phyloP scores from a whole-genome alignment of 148 eudicot species.

The Fagopyrum esculentum region DNA sequence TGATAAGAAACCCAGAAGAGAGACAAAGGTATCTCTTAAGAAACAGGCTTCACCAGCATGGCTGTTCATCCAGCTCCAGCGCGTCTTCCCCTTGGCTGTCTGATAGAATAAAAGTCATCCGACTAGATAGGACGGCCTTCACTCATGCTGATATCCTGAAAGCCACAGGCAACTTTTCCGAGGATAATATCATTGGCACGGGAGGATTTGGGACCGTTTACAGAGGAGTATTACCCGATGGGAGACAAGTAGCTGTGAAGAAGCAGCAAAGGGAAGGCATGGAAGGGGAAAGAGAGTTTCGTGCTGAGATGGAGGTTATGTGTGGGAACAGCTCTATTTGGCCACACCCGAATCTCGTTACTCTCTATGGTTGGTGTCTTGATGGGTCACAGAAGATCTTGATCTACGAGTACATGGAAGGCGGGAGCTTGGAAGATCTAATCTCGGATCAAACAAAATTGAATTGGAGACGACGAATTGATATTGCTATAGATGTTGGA shows the following conservation, averaged over 20 bases:
- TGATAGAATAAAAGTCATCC: constrained; percentile 53
- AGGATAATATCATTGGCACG: constrained; percentile 60
- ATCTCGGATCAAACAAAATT: constrained; percentile 45
- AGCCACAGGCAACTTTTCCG: constrained; percentile 70
- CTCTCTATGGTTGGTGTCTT: constrained; percentile 93
- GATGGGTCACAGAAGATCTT: constrained; percentile 66
- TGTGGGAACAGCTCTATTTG: constrained; percentile 62
- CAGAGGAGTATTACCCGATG: constrained; percentile 72
- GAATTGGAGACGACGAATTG: constrained; percentile 48
- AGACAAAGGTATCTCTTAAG: constrained; percentile 25
- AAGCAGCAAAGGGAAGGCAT: constrained; percentile 67
- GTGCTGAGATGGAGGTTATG: constrained; percentile 86
- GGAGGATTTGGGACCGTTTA: constrained; percentile 92
- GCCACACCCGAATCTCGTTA: constrained; percentile 95
- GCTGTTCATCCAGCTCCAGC: constrained; percentile 39
- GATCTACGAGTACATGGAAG: constrained; percentile 93
- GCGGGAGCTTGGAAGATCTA: constrained; percentile 75
- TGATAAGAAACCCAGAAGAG: constrained; percentile 24
- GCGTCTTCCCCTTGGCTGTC: constrained; percentile 16
- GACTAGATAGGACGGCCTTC: constrained; percentile 64
- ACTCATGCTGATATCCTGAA: constrained; percentile 70
- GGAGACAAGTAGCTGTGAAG: constrained; percentile 82
- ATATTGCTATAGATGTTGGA: constrained; percentile 64
- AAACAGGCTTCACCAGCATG: constrained; percentile 22
- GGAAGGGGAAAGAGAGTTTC: constrained; percentile 84